phyloP scores from a whole-genome alignment of 208 protist genomes.

The Kentomonas sorsogonicus region DNA sequence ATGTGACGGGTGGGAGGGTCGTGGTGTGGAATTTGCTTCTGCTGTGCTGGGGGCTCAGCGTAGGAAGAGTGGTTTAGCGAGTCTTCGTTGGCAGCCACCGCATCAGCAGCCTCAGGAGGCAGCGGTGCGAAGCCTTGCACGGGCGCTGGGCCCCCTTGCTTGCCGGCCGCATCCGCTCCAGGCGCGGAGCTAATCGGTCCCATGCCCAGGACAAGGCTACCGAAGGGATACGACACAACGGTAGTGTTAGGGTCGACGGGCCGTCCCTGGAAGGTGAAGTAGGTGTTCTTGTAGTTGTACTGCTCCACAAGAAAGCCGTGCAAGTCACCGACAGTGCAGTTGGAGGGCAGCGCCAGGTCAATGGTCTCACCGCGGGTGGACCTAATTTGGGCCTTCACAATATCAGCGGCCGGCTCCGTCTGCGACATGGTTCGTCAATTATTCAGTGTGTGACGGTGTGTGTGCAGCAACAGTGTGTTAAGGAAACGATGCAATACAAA shows the following conservation, averaged over 20 bases:
- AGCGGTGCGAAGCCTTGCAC: no score
- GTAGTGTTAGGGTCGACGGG: conserved; percentile 18
- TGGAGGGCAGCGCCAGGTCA: conserved; percentile 42
- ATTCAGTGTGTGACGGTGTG: not conserved
- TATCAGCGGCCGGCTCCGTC: conserved; percentile 17
- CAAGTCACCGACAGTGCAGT: conserved; percentile 54
- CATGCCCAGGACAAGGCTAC: conserved; percentile 52
- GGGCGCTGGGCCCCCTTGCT: not conserved
- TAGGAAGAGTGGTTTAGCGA: no score
- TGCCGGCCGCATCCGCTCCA: not conserved
- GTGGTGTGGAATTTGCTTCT: no score
- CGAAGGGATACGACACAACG: conserved; percentile 61
- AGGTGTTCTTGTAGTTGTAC: conserved; percentile 57
- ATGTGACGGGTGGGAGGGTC: not conserved
- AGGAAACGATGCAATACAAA: not conserved
- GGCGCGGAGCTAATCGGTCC: conserved; percentile 4
- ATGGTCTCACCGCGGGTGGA: conserved; percentile 70
- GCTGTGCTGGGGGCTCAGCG: conserved; percentile 3
- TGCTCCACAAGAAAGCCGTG: conserved; percentile 55
- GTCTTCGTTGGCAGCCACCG: no score
- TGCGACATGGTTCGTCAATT: conserved; percentile 26
- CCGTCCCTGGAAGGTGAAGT: conserved; percentile 30
- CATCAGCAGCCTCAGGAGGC: no score
- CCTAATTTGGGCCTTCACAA: conserved; percentile 46
- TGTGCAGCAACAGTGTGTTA: not conserved